These are phyloP conservation scores for Castanea mollissima DNA, from an alignment of 306 rosid genomes.

Conservation along the genomic window DNA sequence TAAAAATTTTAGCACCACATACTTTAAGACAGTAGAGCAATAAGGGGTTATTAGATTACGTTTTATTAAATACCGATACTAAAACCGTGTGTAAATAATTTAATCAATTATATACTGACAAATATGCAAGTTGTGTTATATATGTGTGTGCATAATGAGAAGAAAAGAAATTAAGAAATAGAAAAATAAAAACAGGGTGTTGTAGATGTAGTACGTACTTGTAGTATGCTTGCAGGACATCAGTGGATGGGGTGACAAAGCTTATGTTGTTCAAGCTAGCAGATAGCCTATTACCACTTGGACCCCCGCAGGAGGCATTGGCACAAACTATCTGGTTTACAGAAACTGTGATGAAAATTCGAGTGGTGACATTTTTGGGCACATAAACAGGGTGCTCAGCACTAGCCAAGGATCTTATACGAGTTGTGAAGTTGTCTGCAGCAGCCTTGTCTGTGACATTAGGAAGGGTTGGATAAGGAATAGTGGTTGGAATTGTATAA, in stretches of 20 bases:
- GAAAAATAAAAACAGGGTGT: too few species aligned
- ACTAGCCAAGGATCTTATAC: conserved; percentile 30
- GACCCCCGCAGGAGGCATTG: conserved; percentile 25
- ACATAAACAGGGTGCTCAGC: conserved; percentile 22
- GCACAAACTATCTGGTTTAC: conserved; percentile 27
- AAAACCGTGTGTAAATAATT: too few species aligned
- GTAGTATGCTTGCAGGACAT: conserved; percentile 37
- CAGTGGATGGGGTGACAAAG: conserved; percentile 20
- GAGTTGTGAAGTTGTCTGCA: conserved; percentile 19
- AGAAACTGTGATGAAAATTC: conserved; percentile 23
- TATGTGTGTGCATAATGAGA: too few species aligned
- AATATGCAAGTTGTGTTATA: too few species aligned
- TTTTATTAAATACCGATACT: too few species aligned
- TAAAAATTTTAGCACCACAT: too few species aligned
- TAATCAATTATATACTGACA: too few species aligned
- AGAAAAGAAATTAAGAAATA: too few species aligned
- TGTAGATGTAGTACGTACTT: conserved; percentile 4
- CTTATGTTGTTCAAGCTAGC: conserved; percentile 40
- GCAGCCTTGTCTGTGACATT: neutral
- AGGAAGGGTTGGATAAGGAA: conserved; percentile 28
- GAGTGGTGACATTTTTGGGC: conserved; percentile 17
- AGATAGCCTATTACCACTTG: conserved; percentile 11
- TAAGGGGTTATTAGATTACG: too few species aligned
- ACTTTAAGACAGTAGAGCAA: too few species aligned
- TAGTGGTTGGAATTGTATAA: conserved; percentile 6